Base-by-base conservation (phyloP, 768 basidiomycete species). In the Mycena metata region DNA sequence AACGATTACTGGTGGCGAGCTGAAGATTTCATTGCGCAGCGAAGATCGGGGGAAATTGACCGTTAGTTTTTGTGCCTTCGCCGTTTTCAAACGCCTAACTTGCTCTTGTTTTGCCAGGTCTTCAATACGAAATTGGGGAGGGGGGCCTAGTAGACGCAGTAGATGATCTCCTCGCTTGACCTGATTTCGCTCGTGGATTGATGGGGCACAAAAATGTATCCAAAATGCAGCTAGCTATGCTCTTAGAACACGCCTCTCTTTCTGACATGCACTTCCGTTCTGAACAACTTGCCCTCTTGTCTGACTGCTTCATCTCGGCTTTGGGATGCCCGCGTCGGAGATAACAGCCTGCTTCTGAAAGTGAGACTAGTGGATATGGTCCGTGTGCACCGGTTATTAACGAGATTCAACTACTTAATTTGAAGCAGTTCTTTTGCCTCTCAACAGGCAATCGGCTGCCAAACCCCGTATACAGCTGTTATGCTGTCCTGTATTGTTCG, bases 1-100 rank as follows among this genome's bases (percentile, higher is more conserved):
- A 46, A n/a, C 50, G 50, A 62, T 54, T 62, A 62, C 46, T 62
- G 61, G 61, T 42, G 36, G 61, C 49, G 51, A 41, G 61, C 61
- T 1, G 61, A 63, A 26, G 61, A 42, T 41, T 63, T 63, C 50
- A 63, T 63, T 54, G 50, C 30, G 49, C 35, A 33, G 24, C 49
- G 61, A 41, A 39, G 61, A 43, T 41, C 61, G n/a, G 61, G 61
- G 35, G 50, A 63, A 45, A 43, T 63, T 30, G 61, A 63, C 47
- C 26, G 47, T 60, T 33, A 47, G 60, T 19, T 49, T 39, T 39
- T 49, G 56, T 50, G 60, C 47, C 33, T 60, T 49, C 33, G n/a
- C 35, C 60, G 30, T 50, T 35, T 49, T 50, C 45, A 49, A 16
- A 39, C 46, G 16, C 60, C 26, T 35, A 57, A 57, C 41, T 57